phyloP scores from a whole-genome alignment of 768 basidiomycete genomes.

The Xerocomellus amylosporus region DNA sequence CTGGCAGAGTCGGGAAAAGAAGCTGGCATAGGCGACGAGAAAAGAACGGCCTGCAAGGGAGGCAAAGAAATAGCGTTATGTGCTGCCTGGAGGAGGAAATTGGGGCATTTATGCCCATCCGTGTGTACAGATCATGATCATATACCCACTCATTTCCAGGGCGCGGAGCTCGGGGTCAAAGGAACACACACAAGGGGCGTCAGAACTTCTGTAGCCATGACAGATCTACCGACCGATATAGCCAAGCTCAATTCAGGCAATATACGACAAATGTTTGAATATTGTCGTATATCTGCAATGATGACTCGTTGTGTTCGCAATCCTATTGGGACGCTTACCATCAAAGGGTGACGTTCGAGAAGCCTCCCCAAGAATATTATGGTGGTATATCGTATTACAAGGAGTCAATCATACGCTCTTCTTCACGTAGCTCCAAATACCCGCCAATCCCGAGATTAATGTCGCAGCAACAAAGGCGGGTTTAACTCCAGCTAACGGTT shows the following conservation, averaged over 20 bases:
- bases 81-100: conserved; percentile 26
- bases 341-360: conserved; percentile 9
- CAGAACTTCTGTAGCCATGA: conserved; percentile 34
- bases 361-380: conserved; percentile 48
- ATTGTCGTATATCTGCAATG: conserved; percentile 22
- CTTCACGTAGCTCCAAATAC: conserved; percentile 95
- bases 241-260: conserved; percentile 29
- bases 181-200: conserved; percentile 38
- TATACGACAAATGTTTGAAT: conserved; percentile 32
- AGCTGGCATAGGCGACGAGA: conserved; percentile 31
- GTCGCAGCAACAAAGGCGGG: conserved; percentile 89
- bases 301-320: conserved; percentile 15
- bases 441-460: conserved; percentile 85
- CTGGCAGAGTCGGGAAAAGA: conserved; percentile 25
- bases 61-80: conserved; percentile 21
- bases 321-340: conserved; percentile 32
- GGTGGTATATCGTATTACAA: conserved; percentile 39
- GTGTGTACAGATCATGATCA: conserved; percentile 35
- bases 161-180: conserved; percentile 41
- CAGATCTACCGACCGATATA: conserved; percentile 39
- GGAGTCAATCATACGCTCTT: conserved; percentile 66
- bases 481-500: conserved; percentile 77
- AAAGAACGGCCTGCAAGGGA: conserved; percentile 20
- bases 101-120: conserved; percentile 37
- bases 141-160: conserved; percentile 41